Conservation (phyloP, 306 rosid genomes). For the Psophocarpus tetragonolobus region DNA sequence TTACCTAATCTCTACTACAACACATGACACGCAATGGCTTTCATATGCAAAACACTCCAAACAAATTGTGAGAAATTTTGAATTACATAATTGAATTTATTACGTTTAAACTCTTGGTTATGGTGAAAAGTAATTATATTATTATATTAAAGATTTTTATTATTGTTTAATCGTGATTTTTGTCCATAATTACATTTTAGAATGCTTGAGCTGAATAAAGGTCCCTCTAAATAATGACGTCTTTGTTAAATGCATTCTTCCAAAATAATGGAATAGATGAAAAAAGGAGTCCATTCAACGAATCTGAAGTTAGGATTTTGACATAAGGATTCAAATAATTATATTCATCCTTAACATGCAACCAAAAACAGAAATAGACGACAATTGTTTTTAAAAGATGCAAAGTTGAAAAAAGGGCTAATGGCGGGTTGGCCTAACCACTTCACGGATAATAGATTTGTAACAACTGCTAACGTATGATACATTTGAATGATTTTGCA, state of each 20-base stretch:
- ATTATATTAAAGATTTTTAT: neutral
- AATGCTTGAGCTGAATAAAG: neutral
- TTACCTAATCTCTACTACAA: neutral
- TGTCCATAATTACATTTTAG: neutral
- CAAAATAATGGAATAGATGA: neutral
- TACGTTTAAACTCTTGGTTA: neutral
- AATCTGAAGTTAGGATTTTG: neutral
- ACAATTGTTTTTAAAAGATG: neutral
- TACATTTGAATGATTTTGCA: neutral
- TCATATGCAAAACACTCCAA: neutral
- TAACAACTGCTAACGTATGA: neutral
- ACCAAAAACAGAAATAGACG: neutral
- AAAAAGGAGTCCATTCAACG: neutral
- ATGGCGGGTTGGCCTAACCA: slow-evolving; percentile 4
- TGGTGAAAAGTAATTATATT: neutral
- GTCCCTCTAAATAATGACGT: neutral
- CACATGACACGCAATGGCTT: neutral
- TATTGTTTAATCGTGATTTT: neutral
- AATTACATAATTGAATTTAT: neutral
- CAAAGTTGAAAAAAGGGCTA: neutral
- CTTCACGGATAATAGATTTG: neutral
- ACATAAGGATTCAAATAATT: neutral
- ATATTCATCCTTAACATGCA: neutral
- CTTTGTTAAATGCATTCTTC: neutral
- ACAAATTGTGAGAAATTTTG: neutral